phyloP scores from a whole-genome alignment of 257 asterid species.

The Ligustrum vulgare region DNA sequence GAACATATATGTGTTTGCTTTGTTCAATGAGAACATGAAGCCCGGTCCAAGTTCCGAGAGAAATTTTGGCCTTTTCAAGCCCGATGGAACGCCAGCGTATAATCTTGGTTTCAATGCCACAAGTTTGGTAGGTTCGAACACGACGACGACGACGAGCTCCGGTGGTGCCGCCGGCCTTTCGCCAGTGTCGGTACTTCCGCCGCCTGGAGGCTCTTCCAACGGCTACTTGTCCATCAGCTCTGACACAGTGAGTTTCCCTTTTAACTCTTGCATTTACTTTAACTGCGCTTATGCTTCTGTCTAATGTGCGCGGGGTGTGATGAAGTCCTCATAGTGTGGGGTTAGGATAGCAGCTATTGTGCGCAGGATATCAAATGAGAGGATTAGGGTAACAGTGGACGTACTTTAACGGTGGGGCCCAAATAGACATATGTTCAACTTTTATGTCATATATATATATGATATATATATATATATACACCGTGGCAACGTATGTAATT shows the following conservation, averaged over 20 bases:
- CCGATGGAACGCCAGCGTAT: slow-evolving; percentile 76
- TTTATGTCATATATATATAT: no score
- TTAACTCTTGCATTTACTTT: neutral
- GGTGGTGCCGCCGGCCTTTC: slow-evolving; percentile 20
- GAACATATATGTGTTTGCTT: slow-evolving; percentile 66
- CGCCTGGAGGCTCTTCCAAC: slow-evolving; percentile 29
- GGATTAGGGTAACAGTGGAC: neutral
- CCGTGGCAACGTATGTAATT: neutral
- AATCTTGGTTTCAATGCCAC: slow-evolving; percentile 51
- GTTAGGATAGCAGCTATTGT: neutral
- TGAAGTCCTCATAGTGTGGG: neutral
- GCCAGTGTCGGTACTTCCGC: slow-evolving; percentile 20
- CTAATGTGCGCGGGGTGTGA: neutral
- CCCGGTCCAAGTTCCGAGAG: slow-evolving; percentile 90
- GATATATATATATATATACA: no score
- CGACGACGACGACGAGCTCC: slow-evolving; percentile 25
- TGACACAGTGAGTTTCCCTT: slow-evolving; percentile 48
- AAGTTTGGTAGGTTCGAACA: slow-evolving; percentile 27
- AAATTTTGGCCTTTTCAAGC: slow-evolving; percentile 81
- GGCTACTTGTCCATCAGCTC: slow-evolving; percentile 61
- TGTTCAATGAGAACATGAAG: slow-evolving; percentile 86
- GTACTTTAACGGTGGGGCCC: neutral
- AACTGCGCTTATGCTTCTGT: neutral
- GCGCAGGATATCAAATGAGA: neutral
- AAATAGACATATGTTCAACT: neutral